These are phyloP conservation scores for Lonicera japonica DNA, from an alignment of 129 eudicot genomes.

Conservation along the genomic window DNA sequence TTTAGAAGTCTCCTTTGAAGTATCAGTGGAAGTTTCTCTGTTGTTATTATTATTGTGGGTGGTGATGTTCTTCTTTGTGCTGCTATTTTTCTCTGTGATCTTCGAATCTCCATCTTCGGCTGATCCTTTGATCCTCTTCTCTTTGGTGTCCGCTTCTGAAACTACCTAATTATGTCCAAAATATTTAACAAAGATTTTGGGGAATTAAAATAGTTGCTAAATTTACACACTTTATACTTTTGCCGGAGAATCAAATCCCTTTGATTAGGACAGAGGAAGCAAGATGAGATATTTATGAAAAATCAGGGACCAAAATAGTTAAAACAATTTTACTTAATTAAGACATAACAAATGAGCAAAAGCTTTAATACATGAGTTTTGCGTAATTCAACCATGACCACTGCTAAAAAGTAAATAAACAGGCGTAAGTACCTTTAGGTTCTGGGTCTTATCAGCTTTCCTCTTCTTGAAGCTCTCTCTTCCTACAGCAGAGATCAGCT, in stretches of 20 bases:
- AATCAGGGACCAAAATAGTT: not conserved
- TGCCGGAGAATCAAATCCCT: not conserved
- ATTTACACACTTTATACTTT: not conserved
- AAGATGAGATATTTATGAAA: no score
- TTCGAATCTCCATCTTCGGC: conserved; percentile 61
- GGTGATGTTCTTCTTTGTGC: conserved; percentile 3
- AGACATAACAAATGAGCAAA: not conserved
- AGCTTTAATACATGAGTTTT: not conserved
- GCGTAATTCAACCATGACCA: no score
- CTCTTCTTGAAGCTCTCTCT: conserved; percentile 63
- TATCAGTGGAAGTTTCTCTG: conserved; percentile 38
- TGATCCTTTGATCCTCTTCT: conserved; percentile 54
- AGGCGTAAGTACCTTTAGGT: conserved; percentile 47
- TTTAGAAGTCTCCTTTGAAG: conserved; percentile 62
- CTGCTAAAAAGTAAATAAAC: not conserved
- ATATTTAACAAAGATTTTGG: conserved; percentile 8
- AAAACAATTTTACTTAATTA: conserved; percentile 13
- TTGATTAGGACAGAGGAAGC: not conserved
- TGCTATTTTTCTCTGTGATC: conserved; percentile 49
- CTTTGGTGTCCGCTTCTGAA: conserved; percentile 28
- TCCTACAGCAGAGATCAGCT: conserved; percentile 6
- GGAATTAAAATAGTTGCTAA: not conserved
- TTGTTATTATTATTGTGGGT: conserved; percentile 10
- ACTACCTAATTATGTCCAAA: conserved; percentile 42
- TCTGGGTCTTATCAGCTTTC: conserved; percentile 49